Evolutionary conservation across 768 basidiomycete species (phyloP).

Genomic region (Mycena galericulata): DNA sequence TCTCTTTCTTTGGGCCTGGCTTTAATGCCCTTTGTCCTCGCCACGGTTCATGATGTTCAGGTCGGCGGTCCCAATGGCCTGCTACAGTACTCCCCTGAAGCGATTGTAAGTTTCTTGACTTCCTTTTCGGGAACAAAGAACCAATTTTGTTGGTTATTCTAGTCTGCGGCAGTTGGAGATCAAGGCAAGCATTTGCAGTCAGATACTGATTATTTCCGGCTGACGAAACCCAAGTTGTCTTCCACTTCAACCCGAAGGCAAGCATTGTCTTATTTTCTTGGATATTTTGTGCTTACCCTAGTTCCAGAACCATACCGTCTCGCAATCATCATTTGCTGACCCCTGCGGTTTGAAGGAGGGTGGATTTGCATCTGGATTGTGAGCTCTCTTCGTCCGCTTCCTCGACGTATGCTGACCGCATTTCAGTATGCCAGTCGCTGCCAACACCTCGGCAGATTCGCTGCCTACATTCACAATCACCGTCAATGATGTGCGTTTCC

Average conservation of each 20-base stretch:
- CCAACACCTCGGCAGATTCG: slow-evolving; percentile 60
- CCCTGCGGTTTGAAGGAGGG: slow-evolving; percentile 67
- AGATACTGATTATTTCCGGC: too few relatives aligned
- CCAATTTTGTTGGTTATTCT: slow-evolving; percentile 10
- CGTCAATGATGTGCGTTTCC: slow-evolving; percentile 45
- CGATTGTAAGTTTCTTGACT: slow-evolving; percentile 55
- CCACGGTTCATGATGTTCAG: slow-evolving; percentile 63
- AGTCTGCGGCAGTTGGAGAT: slow-evolving; percentile 65
- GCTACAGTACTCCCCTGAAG: slow-evolving; percentile 61
- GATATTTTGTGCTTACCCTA: neutral
- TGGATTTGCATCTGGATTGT: slow-evolving; percentile 72
- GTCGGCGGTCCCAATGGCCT: slow-evolving; percentile 61
- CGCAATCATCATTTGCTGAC: slow-evolving; percentile 62
- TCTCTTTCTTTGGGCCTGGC: slow-evolving; percentile 60
- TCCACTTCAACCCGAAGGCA: slow-evolving; percentile 64
- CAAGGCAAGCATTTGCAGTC: too few relatives aligned
- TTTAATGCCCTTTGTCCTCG: slow-evolving; percentile 62
- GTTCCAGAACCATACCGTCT: slow-evolving; percentile 62
- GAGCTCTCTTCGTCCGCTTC: slow-evolving; percentile 38
- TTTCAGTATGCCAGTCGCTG: slow-evolving; percentile 62
- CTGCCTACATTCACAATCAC: slow-evolving; percentile 67
- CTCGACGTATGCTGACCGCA: slow-evolving; percentile 9
- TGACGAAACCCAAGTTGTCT: too few relatives aligned
- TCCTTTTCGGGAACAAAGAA: slow-evolving; percentile 1
- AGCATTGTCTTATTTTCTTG: neutral